A percentile compares a stretch with the other conserved stretches of the same genome.
Evolutionary conservation across 1,284 basidiomycete species (phyloP).

Genomic region (Athelia psychrophila): DNA sequence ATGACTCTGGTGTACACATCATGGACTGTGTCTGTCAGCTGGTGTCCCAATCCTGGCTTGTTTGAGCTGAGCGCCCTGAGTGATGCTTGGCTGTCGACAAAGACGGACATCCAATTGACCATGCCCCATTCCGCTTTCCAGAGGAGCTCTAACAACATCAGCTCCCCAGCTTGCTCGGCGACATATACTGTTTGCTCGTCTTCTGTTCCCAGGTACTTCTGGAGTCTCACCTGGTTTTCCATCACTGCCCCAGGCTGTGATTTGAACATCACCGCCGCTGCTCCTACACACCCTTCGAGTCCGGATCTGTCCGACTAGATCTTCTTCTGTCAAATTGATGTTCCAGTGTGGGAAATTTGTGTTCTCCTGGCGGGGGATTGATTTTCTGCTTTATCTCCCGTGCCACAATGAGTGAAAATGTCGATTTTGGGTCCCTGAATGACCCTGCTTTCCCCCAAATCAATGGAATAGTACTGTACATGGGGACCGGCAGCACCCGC

Average conservation of each 20-base stretch:
- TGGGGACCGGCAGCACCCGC: too few species aligned
- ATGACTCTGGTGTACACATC: neutral
- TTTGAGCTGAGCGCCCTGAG: neutral
- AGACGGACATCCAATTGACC: neutral
- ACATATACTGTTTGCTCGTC: slow-evolving; percentile 16
- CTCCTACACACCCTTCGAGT: slow-evolving; percentile 13
- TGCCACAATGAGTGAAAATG: too few species aligned
- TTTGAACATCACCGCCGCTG: slow-evolving; percentile 8
- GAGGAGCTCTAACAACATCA: slow-evolving; percentile 7
- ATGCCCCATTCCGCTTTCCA: neutral
- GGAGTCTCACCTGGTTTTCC: neutral
- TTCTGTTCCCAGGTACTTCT: slow-evolving; percentile 10
- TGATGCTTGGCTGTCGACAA: neutral
- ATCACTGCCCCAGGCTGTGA: neutral
- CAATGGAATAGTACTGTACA: too few species aligned
- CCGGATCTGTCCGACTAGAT: slow-evolving; percentile 18
- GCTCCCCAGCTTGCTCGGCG: slow-evolving; percentile 13
- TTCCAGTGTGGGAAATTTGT: too few species aligned
- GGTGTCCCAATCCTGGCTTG: neutral
- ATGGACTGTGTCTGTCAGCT: neutral
- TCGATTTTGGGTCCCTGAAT: too few species aligned
- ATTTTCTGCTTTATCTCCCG: too few species aligned
- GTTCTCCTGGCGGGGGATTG: too few species aligned
- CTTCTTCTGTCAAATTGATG: too few species aligned
- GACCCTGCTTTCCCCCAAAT: too few species aligned